Evolutionary conservation across 805 yeast species (phyloP).

Genomic region (Nakazawaea ambrosiae): DNA sequence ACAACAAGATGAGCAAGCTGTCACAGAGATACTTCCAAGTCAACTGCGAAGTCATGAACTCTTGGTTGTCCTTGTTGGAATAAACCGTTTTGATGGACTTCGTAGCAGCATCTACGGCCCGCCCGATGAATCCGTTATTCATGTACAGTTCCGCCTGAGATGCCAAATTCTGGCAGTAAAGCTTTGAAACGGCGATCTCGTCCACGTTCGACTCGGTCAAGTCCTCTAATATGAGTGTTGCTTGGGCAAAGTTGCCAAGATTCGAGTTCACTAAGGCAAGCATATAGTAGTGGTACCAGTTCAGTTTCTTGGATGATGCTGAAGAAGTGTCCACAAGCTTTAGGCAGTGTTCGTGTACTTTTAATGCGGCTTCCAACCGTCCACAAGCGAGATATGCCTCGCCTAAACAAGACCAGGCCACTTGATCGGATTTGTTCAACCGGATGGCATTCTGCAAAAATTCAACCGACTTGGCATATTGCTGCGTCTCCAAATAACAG

Average conservation of each 20-base stretch:
- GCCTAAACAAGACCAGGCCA: constrained; percentile 96
- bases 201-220: constrained; percentile 37
- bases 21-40: constrained; percentile 66
- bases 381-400: constrained; percentile 88
- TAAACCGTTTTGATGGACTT: constrained; percentile 28
- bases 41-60: constrained; percentile 31
- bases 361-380: constrained; percentile 75
- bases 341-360: constrained; percentile 67
- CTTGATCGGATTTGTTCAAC: constrained; percentile 54
- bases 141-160: constrained; percentile 47
- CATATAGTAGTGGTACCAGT: constrained; percentile 61
- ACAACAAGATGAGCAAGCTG: constrained; percentile 44
- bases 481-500: constrained; percentile 60
- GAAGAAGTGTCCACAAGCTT: background rate
- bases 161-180: constrained; percentile 38
- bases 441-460: constrained; percentile 85
- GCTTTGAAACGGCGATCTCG: constrained; percentile 30
- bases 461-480: constrained; percentile 75
- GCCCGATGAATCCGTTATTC: constrained; percentile 56
- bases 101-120: constrained; percentile 45
- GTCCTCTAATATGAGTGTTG: constrained; percentile 39
- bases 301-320: constrained; percentile 25
- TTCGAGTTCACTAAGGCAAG: constrained; percentile 59
- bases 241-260: constrained; percentile 58
- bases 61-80: constrained; percentile 12